Evolutionary conservation across 1,139 yeast genomes (phyloP).

Genomic region (Blastobotrys malaysiensis): DNA sequence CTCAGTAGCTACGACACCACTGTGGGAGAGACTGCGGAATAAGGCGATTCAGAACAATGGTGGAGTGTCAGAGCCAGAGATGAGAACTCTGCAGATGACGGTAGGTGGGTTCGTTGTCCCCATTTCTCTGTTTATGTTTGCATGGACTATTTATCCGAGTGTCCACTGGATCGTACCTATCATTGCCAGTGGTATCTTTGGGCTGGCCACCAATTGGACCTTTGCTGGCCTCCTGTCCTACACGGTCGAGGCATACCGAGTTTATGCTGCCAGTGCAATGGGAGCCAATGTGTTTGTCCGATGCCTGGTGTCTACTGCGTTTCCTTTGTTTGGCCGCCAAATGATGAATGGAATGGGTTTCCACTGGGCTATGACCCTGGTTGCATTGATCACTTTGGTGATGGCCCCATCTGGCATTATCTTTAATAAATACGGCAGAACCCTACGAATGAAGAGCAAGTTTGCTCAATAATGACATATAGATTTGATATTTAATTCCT

Average conservation of each 20-base stretch:
- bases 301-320: conserved; percentile 53
- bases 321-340: conserved; percentile 62
- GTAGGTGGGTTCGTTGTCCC: conserved; percentile 46
- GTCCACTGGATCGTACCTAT: conserved; percentile 82
- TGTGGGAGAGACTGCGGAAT: conserved; percentile 16
- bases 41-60: conserved; percentile 22
- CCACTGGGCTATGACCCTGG: conserved; percentile 53
- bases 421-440: conserved; percentile 10
- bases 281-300: conserved; percentile 10
- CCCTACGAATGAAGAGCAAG: conserved; percentile 5
- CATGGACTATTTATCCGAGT: conserved; percentile 62
- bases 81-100: conserved; percentile 46
- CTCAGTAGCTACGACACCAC: conserved; percentile 21
- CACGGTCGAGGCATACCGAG: conserved; percentile 7
- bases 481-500: not conserved
- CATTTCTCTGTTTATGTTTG: conserved; percentile 58
- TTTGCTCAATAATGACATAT: conserved; percentile 1
- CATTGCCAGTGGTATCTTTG: conserved; percentile 28
- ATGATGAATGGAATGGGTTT: conserved; percentile 52
- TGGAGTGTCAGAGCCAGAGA: conserved; percentile 45
- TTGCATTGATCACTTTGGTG: conserved; percentile 34
- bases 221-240: conserved; percentile 7
- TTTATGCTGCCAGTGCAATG: conserved; percentile 9
- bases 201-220: conserved; percentile 7
- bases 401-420: conserved; percentile 22